phyloP scores from a whole-genome alignment of 1,284 basidiomycete genomes.

The Chalciporus piperatoides region DNA sequence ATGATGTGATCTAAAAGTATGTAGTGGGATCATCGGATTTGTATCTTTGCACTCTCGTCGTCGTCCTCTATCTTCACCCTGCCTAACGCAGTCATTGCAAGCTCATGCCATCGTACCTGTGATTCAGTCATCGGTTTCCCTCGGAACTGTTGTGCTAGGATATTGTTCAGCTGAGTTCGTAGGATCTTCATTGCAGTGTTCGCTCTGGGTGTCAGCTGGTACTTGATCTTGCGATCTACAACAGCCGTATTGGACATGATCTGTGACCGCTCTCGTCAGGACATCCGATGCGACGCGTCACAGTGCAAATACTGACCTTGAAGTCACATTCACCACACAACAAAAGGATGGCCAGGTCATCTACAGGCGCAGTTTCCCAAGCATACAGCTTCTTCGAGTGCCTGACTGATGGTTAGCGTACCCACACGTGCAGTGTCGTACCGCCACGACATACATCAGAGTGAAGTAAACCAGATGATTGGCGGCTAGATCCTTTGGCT shows the following conservation, averaged over 20 bases:
- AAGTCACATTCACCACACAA: conserved; percentile 92
- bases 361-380: conserved; percentile 94
- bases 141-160: conserved; percentile 66
- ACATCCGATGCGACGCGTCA: not conserved
- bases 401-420: conserved; percentile 43
- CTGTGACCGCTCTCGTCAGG: conserved; percentile 38
- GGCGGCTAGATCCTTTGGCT: conserved; percentile 66
- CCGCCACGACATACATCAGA: conserved; percentile 61
- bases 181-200: conserved; percentile 81
- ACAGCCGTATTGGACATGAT: conserved; percentile 67
- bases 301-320: conserved; percentile 52
- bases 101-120: conserved; percentile 68
- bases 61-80: conserved; percentile 37
- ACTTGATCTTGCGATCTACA: conserved; percentile 85
- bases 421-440: not conserved
- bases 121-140: conserved; percentile 57
- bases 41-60: conserved; percentile 8
- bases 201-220: conserved; percentile 66
- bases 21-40: conserved; percentile 14
- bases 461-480: conserved; percentile 87
- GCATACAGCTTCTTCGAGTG: conserved; percentile 91
- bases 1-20: not conserved
- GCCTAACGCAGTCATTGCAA: conserved; percentile 61
- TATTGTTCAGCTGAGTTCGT: conserved; percentile 59
- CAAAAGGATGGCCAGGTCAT: conserved; percentile 80